Base-by-base conservation (phyloP, 2,329 filamentous ascomycete species). In the Colletotrichum lupini region DNA sequence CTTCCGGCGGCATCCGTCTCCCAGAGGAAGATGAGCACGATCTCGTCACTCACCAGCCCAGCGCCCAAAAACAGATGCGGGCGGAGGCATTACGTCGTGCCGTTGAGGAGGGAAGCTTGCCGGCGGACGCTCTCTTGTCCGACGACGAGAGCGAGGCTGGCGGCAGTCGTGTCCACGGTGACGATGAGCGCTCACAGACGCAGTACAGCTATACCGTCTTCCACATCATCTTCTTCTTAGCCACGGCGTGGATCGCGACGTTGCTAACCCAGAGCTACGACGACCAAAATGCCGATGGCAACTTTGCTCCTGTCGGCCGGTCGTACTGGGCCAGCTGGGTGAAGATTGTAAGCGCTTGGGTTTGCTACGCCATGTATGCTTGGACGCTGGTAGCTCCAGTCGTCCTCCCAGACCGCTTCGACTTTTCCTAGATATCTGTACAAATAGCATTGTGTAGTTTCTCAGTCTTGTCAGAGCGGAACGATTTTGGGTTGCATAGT, bases 251-350 rank as follows among this genome's bases (percentile, higher is more conserved):
- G 97, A 95, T 98, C 5, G 95, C 95, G 2, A 98, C 95, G 0
- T 87, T 99, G 46, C 88, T 99, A 42, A 88, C 87, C 12, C 93
- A 95, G 85, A 93, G 94, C 78, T 90, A 68, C n/a, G 59, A 93
- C 76, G 90, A 93, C 9, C 88, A 91, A 75, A 85, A 86, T 55
- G 87, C 89, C 58, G 88, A 89, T 67, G 88, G 91, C 61, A 92
- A 95, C 79, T 98, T 99, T 83, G 94, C 95, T 2, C 94, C 96
- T 0, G 96, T 99, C 4, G 97, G 97, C 24, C 89, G 97, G 72
- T 98, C 96, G 5, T 97, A 98, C 83, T 97, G 95, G 90, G 97
- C 97, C 37, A 98, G 95, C 80, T 99, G 97, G 97, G 95, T 98
- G 77, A 99, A 99, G 91, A 98, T 99, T 82, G 92, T 98, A 67